Percentiles rank a stretch among this genome's conserved stretches.
Evolutionary conservation across 2,329 filamentous ascomycete species (phyloP).

Genomic region (Bisporella sp.): DNA sequence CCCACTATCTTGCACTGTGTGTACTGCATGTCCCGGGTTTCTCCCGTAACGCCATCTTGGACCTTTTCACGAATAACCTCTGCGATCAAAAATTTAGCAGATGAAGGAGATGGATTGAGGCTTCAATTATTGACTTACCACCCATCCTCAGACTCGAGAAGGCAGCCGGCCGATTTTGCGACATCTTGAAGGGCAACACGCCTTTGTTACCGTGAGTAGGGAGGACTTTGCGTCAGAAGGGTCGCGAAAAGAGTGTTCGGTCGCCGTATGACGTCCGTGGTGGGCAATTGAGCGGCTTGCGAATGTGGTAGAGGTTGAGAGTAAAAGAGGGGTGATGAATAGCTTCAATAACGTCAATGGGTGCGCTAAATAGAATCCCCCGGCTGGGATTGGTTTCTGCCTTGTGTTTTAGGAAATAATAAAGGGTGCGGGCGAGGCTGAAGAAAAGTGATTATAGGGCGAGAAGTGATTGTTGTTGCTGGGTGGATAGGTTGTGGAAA

Average conservation of each 20-base stretch:
- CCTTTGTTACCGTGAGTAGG: constrained; percentile 31
- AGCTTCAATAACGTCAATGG: neutral
- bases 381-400: too few species aligned
- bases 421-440: constrained; percentile 6
- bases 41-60: constrained; percentile 93
- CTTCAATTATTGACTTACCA: constrained; percentile 51
- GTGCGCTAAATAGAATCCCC: too few species aligned
- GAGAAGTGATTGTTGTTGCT: neutral
- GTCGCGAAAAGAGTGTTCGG: constrained; percentile 33
- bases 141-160: constrained; percentile 91
- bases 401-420: neutral
- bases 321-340: constrained; percentile 15
- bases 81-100: constrained; percentile 34
- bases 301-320: constrained; percentile 11
- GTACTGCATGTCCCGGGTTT: constrained; percentile 94
- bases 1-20: constrained; percentile 99
- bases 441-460: constrained; percentile 1
- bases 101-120: constrained; percentile 5
- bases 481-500: too few species aligned
- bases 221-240: constrained; percentile 37
- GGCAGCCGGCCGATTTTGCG: constrained; percentile 84
- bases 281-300: constrained; percentile 37
- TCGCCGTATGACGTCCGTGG: constrained; percentile 43
- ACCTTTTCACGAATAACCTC: constrained; percentile 99
- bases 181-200: constrained; percentile 51